These are phyloP conservation scores for Kwoniella europaea DNA, from an alignment of 768 basidiomycete species.

Conservation along the genomic window DNA sequence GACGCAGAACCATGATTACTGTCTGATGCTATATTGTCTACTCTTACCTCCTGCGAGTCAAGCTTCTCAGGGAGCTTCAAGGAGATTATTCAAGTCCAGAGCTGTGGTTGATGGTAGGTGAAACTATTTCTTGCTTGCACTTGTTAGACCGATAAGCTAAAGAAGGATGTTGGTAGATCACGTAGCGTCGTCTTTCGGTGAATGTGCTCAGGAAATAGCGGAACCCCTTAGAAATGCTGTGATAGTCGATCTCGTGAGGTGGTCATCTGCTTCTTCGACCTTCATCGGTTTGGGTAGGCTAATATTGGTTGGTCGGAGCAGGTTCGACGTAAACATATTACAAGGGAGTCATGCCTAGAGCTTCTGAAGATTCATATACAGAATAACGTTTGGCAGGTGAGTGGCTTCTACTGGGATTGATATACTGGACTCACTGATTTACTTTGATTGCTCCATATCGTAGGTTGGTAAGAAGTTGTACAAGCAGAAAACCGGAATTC, in stretches of 20 bases:
- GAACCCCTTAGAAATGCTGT: conserved; percentile 72
- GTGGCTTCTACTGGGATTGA: conserved; percentile 1
- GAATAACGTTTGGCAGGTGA: conserved; percentile 87
- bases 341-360: conserved; percentile 68
- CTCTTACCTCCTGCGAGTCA: conserved; percentile 67
- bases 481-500: conserved; percentile 90
- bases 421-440: not conserved
- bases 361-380: conserved; percentile 88
- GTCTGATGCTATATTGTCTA: conserved; percentile 64
- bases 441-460: not conserved
- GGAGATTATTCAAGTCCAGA: conserved; percentile 44
- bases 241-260: conserved; percentile 78
- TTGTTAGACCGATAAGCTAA: not conserved
- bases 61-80: conserved; percentile 54
- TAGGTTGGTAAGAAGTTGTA: conserved; percentile 55
- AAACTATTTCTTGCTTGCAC: no score
- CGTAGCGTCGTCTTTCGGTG: conserved; percentile 69
- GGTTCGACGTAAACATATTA: conserved; percentile 66
- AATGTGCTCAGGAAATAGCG: conserved; percentile 72
- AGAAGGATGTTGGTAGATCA: conserved; percentile 65
- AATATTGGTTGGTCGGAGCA: conserved; percentile 35
- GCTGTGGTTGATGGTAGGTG: conserved; percentile 42
- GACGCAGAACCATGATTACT: conserved; percentile 33
- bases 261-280: not conserved
- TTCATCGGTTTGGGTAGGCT: not conserved